phyloP scores from a whole-genome alignment of 2,329 filamentous ascomycete species.

The Corinectria fuckeliana region DNA sequence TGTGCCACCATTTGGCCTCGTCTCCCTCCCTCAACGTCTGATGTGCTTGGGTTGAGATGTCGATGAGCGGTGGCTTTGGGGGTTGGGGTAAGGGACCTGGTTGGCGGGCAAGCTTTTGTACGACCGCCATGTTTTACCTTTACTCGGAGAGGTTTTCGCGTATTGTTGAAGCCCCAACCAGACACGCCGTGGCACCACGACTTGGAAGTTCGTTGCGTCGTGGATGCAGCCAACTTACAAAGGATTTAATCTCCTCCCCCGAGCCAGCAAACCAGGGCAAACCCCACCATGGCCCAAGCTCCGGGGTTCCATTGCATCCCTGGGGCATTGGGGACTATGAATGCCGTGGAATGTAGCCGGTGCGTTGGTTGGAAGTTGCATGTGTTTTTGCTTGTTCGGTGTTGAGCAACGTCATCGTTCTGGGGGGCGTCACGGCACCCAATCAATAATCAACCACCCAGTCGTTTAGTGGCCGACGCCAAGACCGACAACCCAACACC shows the following conservation, averaged over 20 bases:
- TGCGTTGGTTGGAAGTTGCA: neutral
- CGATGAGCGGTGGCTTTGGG: slow-evolving; percentile 23
- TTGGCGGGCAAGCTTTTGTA: too few relatives aligned
- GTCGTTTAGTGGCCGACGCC: neutral
- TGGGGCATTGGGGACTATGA: neutral
- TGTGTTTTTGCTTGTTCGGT: neutral
- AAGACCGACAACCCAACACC: neutral
- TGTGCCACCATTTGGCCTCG: neutral
- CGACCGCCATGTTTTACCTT: neutral
- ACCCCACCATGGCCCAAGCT: slow-evolving; percentile 19
- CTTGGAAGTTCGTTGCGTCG: slow-evolving; percentile 2
- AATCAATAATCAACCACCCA: neutral
- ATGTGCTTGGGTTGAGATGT: neutral
- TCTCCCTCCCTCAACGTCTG: slow-evolving; percentile 1
- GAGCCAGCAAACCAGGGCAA: neutral
- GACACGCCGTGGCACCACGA: slow-evolving; percentile 13
- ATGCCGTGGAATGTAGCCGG: slow-evolving; percentile 2
- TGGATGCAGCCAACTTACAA: neutral
- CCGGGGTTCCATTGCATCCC: neutral
- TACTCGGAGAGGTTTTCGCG: slow-evolving; percentile 13
- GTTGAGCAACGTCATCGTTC: slow-evolving; percentile 21
- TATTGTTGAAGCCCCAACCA: slow-evolving; percentile 35
- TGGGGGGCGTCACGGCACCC: neutral
- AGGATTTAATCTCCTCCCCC: slow-evolving; percentile 8
- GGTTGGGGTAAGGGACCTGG: slow-evolving; percentile 29